phyloP scores from a whole-genome alignment of 148 eudicot genomes.

The Simmondsia chinensis region DNA sequence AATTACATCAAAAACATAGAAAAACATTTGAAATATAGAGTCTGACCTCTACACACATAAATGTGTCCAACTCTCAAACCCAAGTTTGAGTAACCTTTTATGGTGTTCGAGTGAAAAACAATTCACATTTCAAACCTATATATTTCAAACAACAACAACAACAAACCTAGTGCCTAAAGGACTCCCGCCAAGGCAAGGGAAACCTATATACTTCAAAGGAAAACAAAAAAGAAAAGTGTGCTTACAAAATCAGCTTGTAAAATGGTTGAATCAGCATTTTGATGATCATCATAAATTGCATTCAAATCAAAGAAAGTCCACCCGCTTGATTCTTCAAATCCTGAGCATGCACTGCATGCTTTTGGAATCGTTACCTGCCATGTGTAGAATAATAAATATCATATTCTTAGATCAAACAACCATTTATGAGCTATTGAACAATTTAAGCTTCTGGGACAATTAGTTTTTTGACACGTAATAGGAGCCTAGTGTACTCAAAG shows the following conservation, averaged over 20 bases:
- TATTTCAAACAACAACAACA: neutral
- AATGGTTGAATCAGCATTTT: conserved; percentile 33
- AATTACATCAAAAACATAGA: no score
- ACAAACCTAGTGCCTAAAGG: no score
- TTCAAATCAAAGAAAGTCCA: conserved; percentile 72
- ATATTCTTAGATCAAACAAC: neutral
- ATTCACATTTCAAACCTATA: neutral
- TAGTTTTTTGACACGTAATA: no score
- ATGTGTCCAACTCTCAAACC: no score
- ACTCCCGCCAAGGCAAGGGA: no score
- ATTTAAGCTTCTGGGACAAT: neutral
- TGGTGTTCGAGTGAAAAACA: no score
- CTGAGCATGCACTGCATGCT: conserved; percentile 56
- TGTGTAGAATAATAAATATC: neutral
- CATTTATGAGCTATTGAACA: neutral
- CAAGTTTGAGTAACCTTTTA: no score
- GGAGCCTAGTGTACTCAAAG: no score
- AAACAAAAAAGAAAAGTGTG: neutral
- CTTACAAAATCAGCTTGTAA: conserved; percentile 70
- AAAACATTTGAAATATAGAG: no score
- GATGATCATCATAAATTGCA: conserved; percentile 42
- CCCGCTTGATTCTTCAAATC: conserved; percentile 35
- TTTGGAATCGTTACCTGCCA: conserved; percentile 48
- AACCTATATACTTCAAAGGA: no score
- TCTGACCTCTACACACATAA: no score